Percentiles rank a stretch among this genome's conserved stretches.
Conservation (phyloP, 78 protist genomes). For the Dictyostelium brefeldianum region DNA sequence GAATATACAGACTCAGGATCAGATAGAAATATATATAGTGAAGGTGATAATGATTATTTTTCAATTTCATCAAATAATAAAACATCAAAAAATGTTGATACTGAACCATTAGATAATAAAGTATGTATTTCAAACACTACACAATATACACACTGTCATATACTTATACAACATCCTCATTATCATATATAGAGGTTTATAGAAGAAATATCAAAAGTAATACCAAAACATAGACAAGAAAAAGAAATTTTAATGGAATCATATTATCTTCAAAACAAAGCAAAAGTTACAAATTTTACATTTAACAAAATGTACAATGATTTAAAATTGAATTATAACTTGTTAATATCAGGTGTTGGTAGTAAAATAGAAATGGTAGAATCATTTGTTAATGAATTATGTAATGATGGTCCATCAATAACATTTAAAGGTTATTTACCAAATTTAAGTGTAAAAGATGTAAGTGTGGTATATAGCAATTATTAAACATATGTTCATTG, state of each 20-base stretch:
- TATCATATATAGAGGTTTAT: neutral
- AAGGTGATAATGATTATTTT: conserved; percentile 3
- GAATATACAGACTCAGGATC: conserved; percentile 9
- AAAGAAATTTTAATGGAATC: neutral
- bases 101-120: neutral
- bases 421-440: conserved; percentile 29
- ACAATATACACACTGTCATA: neutral
- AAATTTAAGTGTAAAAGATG: conserved; percentile 6
- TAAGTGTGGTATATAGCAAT: neutral
- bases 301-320: conserved; percentile 10
- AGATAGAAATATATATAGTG: conserved; percentile 7
- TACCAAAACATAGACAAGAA: conserved; percentile 13
- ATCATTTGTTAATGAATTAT: neutral
- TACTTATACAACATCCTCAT: neutral
- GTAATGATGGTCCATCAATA: neutral
- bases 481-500: no score
- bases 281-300: neutral
- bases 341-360: conserved; percentile 14
- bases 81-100: neutral
- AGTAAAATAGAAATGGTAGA: neutral
- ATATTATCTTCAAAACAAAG: neutral
- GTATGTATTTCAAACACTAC: neutral
- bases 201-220: neutral
- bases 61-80: neutral
- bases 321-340: neutral